These are phyloP conservation scores for Scleroderma citrinum DNA, from an alignment of 768 basidiomycete species.

Conservation along the genomic window DNA sequence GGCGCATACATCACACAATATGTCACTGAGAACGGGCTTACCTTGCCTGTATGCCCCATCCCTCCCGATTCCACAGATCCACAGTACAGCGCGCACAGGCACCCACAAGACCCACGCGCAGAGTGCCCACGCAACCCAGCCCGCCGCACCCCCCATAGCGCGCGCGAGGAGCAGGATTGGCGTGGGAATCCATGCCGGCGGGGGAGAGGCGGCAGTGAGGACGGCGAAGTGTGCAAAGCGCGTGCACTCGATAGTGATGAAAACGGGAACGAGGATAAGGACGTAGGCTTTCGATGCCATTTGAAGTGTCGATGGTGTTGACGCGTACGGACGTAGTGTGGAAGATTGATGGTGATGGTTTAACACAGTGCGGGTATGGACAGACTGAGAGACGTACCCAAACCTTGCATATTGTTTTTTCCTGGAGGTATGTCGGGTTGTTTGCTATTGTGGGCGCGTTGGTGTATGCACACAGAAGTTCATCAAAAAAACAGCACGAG, in stretches of 20 bases:
- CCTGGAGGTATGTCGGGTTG: neutral
- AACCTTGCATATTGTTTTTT: neutral
- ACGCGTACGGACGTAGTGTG: neutral
- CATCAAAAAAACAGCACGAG: no score
- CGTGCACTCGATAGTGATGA: conserved; percentile 7
- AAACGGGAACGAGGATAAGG: conserved; percentile 7
- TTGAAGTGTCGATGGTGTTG: neutral
- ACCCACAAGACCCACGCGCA: neutral
- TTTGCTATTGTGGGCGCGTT: no score
- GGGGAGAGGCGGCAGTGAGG: neutral
- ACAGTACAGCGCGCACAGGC: conserved; percentile 9
- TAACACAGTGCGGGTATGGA: neutral
- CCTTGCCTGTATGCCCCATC: conserved; percentile 6
- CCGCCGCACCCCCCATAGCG: conserved; percentile 1
- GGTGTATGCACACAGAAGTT: no score
- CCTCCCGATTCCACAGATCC: conserved; percentile 15
- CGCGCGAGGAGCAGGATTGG: neutral
- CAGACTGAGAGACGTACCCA: neutral
- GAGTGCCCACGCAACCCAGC: conserved; percentile 1
- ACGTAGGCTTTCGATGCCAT: conserved; percentile 2
- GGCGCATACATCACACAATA: neutral
- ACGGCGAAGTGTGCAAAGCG: conserved; percentile 3
- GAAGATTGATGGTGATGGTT: no score
- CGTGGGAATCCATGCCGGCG: neutral
- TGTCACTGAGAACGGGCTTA: neutral